These are phyloP conservation scores for Hyphodiscus hymeniophilus DNA, from an alignment of 495 filamentous ascomycete species.

Conservation along the genomic window DNA sequence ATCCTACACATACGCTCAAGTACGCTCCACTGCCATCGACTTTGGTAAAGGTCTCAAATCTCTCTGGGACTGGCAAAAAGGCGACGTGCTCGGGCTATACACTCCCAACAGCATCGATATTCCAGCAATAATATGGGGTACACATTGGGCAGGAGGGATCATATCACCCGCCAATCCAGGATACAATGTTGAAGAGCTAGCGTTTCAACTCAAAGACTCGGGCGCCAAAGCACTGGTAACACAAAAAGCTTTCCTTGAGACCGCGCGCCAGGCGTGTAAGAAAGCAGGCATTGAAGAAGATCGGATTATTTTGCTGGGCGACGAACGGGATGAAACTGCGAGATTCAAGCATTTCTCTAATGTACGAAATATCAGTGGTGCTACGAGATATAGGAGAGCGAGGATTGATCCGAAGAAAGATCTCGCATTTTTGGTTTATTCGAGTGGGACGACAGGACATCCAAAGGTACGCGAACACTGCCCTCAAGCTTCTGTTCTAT, in stretches of 20 bases:
- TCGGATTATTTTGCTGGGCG: conserved; percentile 71
- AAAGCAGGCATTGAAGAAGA: conserved; percentile 56
- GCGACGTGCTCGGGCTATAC: conserved; percentile 64
- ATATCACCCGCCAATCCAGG: conserved; percentile 79
- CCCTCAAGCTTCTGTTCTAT: no score
- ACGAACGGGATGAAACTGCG: conserved; percentile 50
- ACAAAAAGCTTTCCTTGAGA: conserved; percentile 50
- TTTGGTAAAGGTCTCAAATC: conserved; percentile 74
- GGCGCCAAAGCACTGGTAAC: conserved; percentile 72
- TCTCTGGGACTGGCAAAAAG: conserved; percentile 69
- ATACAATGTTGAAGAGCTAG: conserved; percentile 79
- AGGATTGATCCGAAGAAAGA: conserved; percentile 49
- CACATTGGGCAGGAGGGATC: conserved; percentile 76
- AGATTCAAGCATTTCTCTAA: conserved; percentile 70
- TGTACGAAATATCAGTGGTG: conserved; percentile 51
- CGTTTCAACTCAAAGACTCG: conserved; percentile 79
- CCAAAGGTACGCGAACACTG: no score
- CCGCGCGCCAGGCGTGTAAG: conserved; percentile 57
- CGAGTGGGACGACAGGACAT: conserved; percentile 73
- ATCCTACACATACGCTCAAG: conserved; percentile 63
- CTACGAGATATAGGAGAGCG: conserved; percentile 28
- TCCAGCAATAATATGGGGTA: conserved; percentile 63
- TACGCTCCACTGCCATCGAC: conserved; percentile 54
- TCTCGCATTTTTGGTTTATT: conserved; percentile 67
- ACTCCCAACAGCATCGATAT: conserved; percentile 73